Evolutionary conservation across 139 green algal species (phyloP).

Genomic region (Chlorella vulgaris): DNA sequence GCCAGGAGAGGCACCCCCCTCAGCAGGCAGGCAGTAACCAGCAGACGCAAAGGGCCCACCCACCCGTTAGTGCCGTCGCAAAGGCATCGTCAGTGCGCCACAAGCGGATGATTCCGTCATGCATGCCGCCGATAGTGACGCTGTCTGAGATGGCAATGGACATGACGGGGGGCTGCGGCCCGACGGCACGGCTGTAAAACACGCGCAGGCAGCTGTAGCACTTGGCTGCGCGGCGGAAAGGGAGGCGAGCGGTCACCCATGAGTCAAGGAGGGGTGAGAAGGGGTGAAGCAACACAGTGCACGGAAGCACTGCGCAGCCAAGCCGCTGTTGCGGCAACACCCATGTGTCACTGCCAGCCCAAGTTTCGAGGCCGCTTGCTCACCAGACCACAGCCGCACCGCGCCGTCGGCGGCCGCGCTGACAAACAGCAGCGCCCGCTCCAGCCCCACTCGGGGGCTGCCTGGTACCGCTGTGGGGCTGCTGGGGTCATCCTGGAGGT

Average conservation of each 20-base stretch:
- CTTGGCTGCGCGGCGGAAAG: conserved; percentile 20
- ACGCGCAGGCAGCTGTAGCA: conserved; percentile 61
- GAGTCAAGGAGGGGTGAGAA: not conserved
- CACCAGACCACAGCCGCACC: conserved; percentile 74
- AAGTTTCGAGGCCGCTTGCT: no score
- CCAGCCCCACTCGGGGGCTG: conserved; percentile 11
- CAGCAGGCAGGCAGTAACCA: no score
- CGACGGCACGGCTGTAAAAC: conserved; percentile 26
- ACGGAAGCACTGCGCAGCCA: no score
- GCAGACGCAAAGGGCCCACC: no score
- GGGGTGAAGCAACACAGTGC: not conserved
- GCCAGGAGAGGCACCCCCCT: no score
- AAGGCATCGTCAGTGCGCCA: conserved; percentile 56
- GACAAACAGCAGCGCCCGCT: conserved; percentile 62
- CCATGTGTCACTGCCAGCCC: no score
- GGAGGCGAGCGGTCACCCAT: not conserved
- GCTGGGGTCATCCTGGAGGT: conserved; percentile 8
- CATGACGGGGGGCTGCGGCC: conserved; percentile 34
- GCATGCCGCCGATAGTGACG: conserved; percentile 27
- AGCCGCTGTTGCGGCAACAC: no score
- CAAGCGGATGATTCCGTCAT: conserved; percentile 51
- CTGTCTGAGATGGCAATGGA: conserved; percentile 21
- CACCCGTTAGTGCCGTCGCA: conserved; percentile 6
- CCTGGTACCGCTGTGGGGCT: not conserved
- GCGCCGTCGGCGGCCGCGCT: conserved; percentile 78